A percentile compares a stretch with the other conserved stretches of the same genome.
Conservation (phyloP, 1,284 basidiomycete species). For the Malassezia dermatis region DNA sequence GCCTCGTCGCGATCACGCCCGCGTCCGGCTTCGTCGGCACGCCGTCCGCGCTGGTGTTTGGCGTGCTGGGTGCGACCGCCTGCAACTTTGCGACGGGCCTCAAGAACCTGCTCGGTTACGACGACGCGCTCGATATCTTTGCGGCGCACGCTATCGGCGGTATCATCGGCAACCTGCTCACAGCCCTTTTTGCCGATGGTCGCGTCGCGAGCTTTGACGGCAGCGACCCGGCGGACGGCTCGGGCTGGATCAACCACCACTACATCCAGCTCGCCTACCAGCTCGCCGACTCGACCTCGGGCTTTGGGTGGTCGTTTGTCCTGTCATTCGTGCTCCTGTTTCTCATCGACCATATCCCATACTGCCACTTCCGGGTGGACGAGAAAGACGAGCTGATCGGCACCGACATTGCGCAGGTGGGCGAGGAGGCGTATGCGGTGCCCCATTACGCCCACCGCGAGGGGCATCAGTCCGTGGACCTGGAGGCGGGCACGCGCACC, state of each 20-base stretch:
- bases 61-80: conserved; percentile 67
- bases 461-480: neutral
- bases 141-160: conserved; percentile 82
- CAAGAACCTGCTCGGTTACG: conserved; percentile 56
- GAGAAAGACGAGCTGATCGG: conserved; percentile 85
- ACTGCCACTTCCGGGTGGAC: conserved; percentile 62
- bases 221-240: conserved; percentile 49
- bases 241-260: conserved; percentile 80
- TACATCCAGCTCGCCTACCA: conserved; percentile 66
- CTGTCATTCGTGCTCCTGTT: conserved; percentile 64
- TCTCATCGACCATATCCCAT: conserved; percentile 85
- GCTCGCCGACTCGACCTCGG: conserved; percentile 61
- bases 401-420: conserved; percentile 84
- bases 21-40: conserved; percentile 55
- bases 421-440: conserved; percentile 53
- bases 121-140: conserved; percentile 58
- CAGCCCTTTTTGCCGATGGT: conserved; percentile 75
- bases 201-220: conserved; percentile 78
- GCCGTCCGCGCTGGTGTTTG: conserved; percentile 37
- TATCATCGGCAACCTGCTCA: conserved; percentile 72
- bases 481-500: neutral
- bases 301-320: conserved; percentile 39
- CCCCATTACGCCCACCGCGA: conserved; percentile 6
- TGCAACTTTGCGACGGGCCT: conserved; percentile 93
- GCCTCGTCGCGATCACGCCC: conserved; percentile 62